Base-by-base conservation (phyloP, 768 basidiomycete genomes). In the Trametes gibbosa region DNA sequence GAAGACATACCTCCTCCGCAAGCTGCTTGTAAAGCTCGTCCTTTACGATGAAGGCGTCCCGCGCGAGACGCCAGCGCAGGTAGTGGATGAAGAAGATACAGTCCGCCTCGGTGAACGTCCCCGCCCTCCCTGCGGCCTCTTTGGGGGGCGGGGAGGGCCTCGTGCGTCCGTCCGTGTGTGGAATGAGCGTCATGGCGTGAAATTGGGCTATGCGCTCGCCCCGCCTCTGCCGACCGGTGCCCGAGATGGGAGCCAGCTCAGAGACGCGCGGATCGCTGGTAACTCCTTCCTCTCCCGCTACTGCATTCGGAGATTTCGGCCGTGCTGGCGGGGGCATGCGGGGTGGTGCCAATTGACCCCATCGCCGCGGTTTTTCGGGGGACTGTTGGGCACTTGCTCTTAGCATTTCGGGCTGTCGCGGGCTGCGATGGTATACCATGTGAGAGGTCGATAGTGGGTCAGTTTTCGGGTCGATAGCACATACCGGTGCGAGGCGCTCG, bases 1-100 rank as follows among this genome's bases (percentile, higher is more conserved):
- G 8, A 17, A 5, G 27, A 48, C 47, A 16, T 16, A 48, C 47
- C 47, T 48, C 14, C n/a, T 48, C 29, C 16, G 47, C 47, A 3
- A 48, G 47, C 47, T 32, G 17, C 9, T 19, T 23, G 35, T 43
- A 60, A 2, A 60, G n/a, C 5, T 24, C 47, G 8, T 23, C 4
- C 21, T 50, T 54, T 10, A 16, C n/a, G 17, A 54, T 16, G 2
- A 19, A 14, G 0, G 52, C 40, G 17, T 49, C 23, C 14, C 50
- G 24, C 5, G 14, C 35, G 16, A 60, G 23, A 12, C 53, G 52
- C 59, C 59, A 60, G 5, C 41, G 46, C 1, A 60, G 41, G 39
- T 35, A 60, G 17, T 50, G 53, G n/a, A 60, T 60, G 48, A 55
- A 60, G 23, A 54, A 60, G 0, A 35, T 14, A 9, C 54, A 41